These are phyloP conservation scores for Actinidia arguta DNA, from an alignment of 179 eudicot genomes.

Conservation along the genomic window DNA sequence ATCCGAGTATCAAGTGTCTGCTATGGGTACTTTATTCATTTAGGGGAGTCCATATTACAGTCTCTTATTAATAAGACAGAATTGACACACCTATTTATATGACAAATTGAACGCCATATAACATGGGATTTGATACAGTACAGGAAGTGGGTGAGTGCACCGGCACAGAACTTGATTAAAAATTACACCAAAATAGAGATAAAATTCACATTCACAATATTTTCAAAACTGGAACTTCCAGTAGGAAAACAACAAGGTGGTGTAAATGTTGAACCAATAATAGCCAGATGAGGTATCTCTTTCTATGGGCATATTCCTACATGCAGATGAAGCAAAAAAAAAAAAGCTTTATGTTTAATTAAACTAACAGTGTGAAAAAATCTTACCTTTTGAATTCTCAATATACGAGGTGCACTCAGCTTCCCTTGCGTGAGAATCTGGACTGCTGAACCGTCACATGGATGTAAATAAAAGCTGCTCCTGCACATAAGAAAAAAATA, in stretches of 20 bases:
- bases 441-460: slow-evolving; percentile 84
- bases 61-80: background rate
- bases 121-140: background rate
- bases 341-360: slow-evolving; percentile 4
- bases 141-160: background rate
- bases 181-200: background rate
- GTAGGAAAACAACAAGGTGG: background rate
- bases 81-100: background rate
- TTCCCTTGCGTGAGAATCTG: slow-evolving; percentile 95
- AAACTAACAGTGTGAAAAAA: background rate
- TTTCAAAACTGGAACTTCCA: background rate
- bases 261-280: background rate
- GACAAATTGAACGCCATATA: background rate
- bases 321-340: slow-evolving; percentile 10
- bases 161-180: background rate
- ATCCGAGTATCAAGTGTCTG: too few species aligned
- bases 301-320: background rate
- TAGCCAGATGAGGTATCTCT: background rate
- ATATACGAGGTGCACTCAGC: slow-evolving; percentile 96
- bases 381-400: slow-evolving; percentile 93
- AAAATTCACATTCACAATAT: background rate
- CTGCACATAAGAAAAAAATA: slow-evolving; percentile 41
- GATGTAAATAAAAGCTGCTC: slow-evolving; percentile 93
- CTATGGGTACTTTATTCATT: too few species aligned
- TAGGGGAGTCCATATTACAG: too few species aligned